A percentile compares a stretch with the other conserved stretches of the same genome.
Evolutionary conservation across 352 stramenopile species (phyloP).

Genomic region (Globisporangium acanthophoron): DNA sequence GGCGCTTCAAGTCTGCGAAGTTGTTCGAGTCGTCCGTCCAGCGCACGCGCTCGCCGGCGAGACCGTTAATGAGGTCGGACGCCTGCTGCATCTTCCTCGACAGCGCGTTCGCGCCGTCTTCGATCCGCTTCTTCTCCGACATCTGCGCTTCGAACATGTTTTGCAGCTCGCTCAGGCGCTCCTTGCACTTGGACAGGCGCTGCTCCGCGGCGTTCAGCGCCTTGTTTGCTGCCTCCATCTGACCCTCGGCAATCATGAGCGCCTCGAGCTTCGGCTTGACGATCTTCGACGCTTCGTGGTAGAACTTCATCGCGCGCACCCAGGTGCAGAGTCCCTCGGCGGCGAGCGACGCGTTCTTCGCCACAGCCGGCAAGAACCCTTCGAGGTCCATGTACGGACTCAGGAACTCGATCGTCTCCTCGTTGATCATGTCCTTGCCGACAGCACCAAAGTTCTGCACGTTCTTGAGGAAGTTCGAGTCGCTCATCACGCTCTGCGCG

Average conservation of each 20-base stretch:
- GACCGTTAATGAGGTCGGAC: slow-evolving; percentile 94
- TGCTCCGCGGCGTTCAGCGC: slow-evolving; percentile 90
- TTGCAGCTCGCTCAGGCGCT: slow-evolving; percentile 93
- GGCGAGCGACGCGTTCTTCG: slow-evolving; percentile 95
- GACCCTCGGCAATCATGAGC: slow-evolving; percentile 92
- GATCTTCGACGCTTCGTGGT: slow-evolving; percentile 98
- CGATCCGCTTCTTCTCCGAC: slow-evolving; percentile 95
- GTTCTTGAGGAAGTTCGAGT: slow-evolving; percentile 96
- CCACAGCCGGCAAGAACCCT: slow-evolving; percentile 92
- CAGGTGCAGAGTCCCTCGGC: slow-evolving; percentile 97
- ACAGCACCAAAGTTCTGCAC: slow-evolving; percentile 94
- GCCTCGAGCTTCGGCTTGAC: slow-evolving; percentile 98
- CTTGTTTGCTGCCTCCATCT: slow-evolving; percentile 98
- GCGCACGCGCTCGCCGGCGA: slow-evolving; percentile 93
- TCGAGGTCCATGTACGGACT: slow-evolving; percentile 96
- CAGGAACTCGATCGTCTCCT: slow-evolving; percentile 98
- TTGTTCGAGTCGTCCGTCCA: slow-evolving; percentile 98
- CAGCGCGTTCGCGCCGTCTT: slow-evolving; percentile 93
- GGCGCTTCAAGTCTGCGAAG: slow-evolving; percentile 95
- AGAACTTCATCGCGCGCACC: slow-evolving; percentile 98
- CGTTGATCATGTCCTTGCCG: slow-evolving; percentile 98
- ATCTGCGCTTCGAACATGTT: slow-evolving; percentile 97
- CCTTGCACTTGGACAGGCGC: slow-evolving; percentile 92
- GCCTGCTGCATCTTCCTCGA: slow-evolving; percentile 98
- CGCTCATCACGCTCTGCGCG: slow-evolving; percentile 94